Evolutionary conservation across 805 yeast species (phyloP), one percentile per base, ranked within the genome.

Genomic region (Saccharomycopsis schoenii): DNA sequence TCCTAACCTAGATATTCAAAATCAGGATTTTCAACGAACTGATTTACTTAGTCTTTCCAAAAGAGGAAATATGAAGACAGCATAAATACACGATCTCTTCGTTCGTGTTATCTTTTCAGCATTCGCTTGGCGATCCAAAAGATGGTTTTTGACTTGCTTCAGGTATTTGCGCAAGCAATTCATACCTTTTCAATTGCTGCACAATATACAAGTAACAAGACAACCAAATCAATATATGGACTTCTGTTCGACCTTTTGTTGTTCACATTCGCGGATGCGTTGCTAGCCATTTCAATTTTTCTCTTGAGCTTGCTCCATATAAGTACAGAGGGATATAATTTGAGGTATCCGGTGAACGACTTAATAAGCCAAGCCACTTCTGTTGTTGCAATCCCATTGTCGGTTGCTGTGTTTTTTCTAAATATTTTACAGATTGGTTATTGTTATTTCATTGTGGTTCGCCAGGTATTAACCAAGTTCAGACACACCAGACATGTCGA

Each of bases 201-300:
- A 0, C 52, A 37, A 17, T 25, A 37, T 10, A 17, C 4, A 15
- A 15, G 25, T 1, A 51, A 51, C 57, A 25, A 50, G 21, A 14
- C 17, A 4, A 21, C 9, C 12, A 19, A 40, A 51, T 51, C 60
- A 6, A 14, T 58, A 5, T 41, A 52, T n/a, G 60, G 60, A n/a
- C 60, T 58, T 40, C 55, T 56, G 19, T 37, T 52, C 5, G 60
- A 58, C 37, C 19, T 39, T 4, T 24, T 58, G 14, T 17, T 50
- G 24, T 52, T 58, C 19, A 14, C 57, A 2, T 42, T 54, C 12
- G 39, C 24, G 3, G 52, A 57, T 17, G 3, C 29, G 5, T 11
- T 42, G 14, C 14, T 34, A 29, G 15, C 59, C 25, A 3, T 14
- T 34, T 4, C 29, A n/a, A 19, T 50, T 6, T 50, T 37, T 37